Percentiles rank a stretch among this genome's conserved stretches.
Conservation (phyloP, 176 grass and related monocot genomes). For the Bonia amplexicaulis region DNA sequence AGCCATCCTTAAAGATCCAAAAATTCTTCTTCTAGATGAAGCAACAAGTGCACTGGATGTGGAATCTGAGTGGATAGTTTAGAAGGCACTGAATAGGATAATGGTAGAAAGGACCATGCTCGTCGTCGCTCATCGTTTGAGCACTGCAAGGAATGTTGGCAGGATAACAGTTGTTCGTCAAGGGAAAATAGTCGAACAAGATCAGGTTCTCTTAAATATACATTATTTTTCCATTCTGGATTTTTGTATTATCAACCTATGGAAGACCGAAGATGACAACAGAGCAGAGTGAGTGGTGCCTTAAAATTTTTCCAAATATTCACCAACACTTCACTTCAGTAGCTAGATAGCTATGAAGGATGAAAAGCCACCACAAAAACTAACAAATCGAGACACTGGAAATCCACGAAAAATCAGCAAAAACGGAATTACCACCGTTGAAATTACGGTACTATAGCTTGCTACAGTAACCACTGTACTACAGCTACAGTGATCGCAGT, state of each 20-base stretch:
- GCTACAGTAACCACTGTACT: no score
- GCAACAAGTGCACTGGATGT: constrained; percentile 89
- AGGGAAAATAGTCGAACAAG: constrained; percentile 84
- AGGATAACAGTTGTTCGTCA: constrained; percentile 61
- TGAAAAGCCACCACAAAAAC: no score
- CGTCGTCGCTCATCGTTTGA: constrained; percentile 74
- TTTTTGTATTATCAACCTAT: not conserved
- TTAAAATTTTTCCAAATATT: no score
- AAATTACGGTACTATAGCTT: no score
- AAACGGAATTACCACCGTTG: no score
- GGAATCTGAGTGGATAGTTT: constrained; percentile 79
- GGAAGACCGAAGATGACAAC: no score
- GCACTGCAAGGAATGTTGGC: constrained; percentile 74
- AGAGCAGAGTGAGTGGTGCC: no score
- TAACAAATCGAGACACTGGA: no score
- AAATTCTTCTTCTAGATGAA: constrained; percentile 84
- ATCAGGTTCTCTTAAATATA: constrained; percentile 24
- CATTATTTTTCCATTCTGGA: constrained; percentile 1
- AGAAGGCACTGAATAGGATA: constrained; percentile 71
- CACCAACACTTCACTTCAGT: no score
- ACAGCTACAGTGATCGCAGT: no score
- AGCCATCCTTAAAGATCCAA: constrained; percentile 80
- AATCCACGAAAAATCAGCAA: no score
- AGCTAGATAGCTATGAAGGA: no score
- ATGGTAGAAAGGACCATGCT: constrained; percentile 73